Evolutionary conservation across 2,329 filamentous ascomycete species (phyloP), one percentile per base, ranked within the genome.

Genomic region (Curvularia sp.): DNA sequence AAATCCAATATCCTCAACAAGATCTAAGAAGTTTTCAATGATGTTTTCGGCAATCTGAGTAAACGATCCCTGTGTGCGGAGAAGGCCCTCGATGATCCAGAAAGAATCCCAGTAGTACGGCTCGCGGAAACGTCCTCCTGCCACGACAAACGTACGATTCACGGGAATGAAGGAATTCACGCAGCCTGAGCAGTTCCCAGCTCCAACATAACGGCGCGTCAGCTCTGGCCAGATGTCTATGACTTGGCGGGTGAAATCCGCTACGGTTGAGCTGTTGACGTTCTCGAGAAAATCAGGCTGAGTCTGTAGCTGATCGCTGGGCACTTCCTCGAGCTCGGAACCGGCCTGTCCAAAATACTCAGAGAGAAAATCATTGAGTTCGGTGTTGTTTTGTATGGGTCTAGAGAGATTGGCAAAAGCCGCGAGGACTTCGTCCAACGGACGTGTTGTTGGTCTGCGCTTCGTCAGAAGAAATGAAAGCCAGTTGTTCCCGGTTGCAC

Each of bases 101-200:
- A 85, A 89, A 31, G 86, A 87, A 72, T 90, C 87, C 88, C 88
- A 90, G 73, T 90, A 90, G 70, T 90, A 90, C 1, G 86, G 83
- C 74, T 90, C 88, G 33, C 88, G 81, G 79, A 90, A 90, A 30
- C 88, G 85, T n/a, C 88, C 88, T 12, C 88, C 88, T 3, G 88
- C 87, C 15, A 90, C 83, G n/a, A 90, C 86, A 67, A 90, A 90
- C 3, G 86, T 88, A 57, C 86, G 84, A 67, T 88, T 88, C 58
- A 90, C 71, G 6, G 87, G 85, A 55, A 90, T 85, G 75, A 88
- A 89, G 70, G 87, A 89, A 66, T 83, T 83, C 33, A 86, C 86
- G 61, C 87, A 90, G 33, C 81, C 81, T 8, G 80, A 78, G 78
- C 87, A 89, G 38, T 75, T 75, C 9, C 60, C 63, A 28, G 68